Percentiles rank a stretch among this genome's conserved stretches.
These are phyloP conservation scores for Tuber umbilicatum DNA, from an alignment of 495 filamentous ascomycete genomes.

Conservation along the genomic window DNA sequence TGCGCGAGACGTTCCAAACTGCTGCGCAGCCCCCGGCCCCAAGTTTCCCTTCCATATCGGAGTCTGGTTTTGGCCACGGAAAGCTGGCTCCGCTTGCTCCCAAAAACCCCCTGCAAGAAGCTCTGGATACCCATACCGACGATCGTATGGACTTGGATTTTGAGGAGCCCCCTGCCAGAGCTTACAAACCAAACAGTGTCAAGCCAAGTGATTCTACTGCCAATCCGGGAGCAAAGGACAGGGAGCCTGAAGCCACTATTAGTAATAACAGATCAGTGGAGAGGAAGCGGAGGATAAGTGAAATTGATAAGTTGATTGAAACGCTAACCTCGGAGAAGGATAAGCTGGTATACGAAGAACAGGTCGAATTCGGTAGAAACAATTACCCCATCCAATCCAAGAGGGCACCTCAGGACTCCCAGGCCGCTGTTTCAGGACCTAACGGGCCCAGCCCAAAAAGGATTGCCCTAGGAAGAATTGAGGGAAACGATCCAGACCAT, in stretches of 20 bases:
- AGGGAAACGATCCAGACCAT: slow-evolving; percentile 17
- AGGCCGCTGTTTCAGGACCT: neutral
- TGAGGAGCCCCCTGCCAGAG: neutral
- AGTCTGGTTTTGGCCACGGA: slow-evolving; percentile 20
- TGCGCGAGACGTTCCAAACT: neutral
- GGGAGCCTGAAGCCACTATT: neutral
- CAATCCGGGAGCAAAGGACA: slow-evolving; percentile 1
- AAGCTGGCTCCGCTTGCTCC: slow-evolving; percentile 18
- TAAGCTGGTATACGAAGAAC: slow-evolving; percentile 1
- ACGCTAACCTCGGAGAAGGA: neutral
- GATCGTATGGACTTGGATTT: neutral
- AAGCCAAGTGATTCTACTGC: neutral
- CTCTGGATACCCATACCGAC: neutral
- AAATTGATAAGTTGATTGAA: neutral
- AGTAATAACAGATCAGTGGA: neutral
- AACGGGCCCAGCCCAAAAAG: neutral
- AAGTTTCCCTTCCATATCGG: neutral
- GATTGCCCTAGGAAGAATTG: slow-evolving; percentile 10
- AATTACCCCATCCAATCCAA: neutral
- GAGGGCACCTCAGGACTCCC: neutral
- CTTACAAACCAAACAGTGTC: neutral
- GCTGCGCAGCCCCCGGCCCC: slow-evolving; percentile 8
- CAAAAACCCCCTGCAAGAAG: neutral
- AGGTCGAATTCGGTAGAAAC: neutral
- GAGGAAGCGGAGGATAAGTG: slow-evolving; percentile 3